Conservation (phyloP, 2,329 filamentous ascomycete species). For the Cytospora piceicola region DNA sequence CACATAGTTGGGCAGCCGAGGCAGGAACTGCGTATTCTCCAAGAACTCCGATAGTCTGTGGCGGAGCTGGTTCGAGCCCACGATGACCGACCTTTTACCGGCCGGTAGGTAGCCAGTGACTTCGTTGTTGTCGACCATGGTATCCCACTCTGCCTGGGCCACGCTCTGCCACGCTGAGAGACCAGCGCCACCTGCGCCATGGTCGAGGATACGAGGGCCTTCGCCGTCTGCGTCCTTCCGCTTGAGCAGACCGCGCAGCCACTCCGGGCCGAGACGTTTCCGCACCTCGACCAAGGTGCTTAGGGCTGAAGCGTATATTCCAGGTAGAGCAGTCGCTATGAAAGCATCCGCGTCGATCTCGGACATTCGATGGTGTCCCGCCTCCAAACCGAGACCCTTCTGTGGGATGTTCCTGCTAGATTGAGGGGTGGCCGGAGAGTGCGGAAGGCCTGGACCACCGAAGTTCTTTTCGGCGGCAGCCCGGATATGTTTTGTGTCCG, state of each 20-base stretch:
- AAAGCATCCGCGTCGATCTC: constrained; percentile 78
- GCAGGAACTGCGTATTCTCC: constrained; percentile 88
- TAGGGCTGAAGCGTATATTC: constrained; percentile 69
- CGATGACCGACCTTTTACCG: constrained; percentile 80
- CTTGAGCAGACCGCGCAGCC: constrained; percentile 67
- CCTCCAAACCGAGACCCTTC: constrained; percentile 66
- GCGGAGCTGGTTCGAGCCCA: constrained; percentile 74
- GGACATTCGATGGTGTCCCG: constrained; percentile 68
- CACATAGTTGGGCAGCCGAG: constrained; percentile 85
- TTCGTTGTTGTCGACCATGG: constrained; percentile 59
- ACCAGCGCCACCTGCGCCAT: constrained; percentile 73
- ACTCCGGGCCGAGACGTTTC: constrained; percentile 70
- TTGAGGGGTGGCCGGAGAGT: constrained; percentile 72
- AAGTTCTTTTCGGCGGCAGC: constrained; percentile 74
- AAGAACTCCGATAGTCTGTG: constrained; percentile 76
- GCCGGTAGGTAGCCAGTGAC: constrained; percentile 51
- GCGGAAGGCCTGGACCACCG: constrained; percentile 75
- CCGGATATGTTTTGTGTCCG: constrained; percentile 74
- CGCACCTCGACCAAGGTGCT: constrained; percentile 73
- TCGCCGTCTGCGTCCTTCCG: constrained; percentile 53
- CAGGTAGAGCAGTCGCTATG: constrained; percentile 70
- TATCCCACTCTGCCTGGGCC: constrained; percentile 78
- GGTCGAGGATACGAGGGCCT: constrained; percentile 71
- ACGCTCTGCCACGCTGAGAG: constrained; percentile 79
- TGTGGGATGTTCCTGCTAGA: constrained; percentile 62